Conservation (phyloP, 768 basidiomycete genomes). For the Mycena haematopus region DNA sequence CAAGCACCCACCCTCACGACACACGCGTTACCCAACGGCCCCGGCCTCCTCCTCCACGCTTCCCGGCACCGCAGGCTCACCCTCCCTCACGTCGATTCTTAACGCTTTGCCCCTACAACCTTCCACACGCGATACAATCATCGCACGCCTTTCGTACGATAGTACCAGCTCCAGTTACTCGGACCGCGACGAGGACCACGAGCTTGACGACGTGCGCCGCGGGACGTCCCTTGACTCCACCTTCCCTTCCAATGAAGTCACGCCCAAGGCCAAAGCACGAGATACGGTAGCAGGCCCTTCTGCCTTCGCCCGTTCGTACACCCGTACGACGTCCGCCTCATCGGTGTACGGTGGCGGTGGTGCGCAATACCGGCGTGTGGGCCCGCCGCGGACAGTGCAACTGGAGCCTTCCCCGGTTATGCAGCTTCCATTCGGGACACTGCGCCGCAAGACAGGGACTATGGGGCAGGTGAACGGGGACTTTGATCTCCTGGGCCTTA, state of each 20-base stretch:
- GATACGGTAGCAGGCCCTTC: neutral
- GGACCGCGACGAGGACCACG: constrained; percentile 47
- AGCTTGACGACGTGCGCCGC: constrained; percentile 47
- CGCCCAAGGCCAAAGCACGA: constrained; percentile 13
- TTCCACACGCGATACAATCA: constrained; percentile 61
- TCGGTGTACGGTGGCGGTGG: constrained; percentile 15
- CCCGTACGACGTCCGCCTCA: constrained; percentile 24
- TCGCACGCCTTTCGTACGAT: constrained; percentile 61
- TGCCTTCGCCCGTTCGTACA: constrained; percentile 14
- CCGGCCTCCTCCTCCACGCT: constrained; percentile 18
- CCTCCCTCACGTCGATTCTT: constrained; percentile 50
- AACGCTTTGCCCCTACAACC: constrained; percentile 56
- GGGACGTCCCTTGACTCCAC: constrained; percentile 36
- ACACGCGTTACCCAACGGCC: constrained; percentile 27
- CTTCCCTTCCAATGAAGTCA: constrained; percentile 27
- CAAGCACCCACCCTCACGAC: constrained; percentile 27
- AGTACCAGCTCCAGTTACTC: constrained; percentile 52
- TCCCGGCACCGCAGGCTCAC: constrained; percentile 20
- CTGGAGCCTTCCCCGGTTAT: constrained; percentile 61
- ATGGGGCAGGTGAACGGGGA: constrained; percentile 15
- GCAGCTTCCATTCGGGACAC: constrained; percentile 48
- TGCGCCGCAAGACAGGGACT: constrained; percentile 14
- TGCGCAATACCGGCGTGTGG: constrained; percentile 26
- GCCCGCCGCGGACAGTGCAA: constrained; percentile 52
- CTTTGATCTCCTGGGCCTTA: constrained; percentile 25